A percentile compares a stretch with the other conserved stretches of the same genome.
Evolutionary conservation across 805 yeast genomes (phyloP).

Genomic region (Ogataea ramenticola): DNA sequence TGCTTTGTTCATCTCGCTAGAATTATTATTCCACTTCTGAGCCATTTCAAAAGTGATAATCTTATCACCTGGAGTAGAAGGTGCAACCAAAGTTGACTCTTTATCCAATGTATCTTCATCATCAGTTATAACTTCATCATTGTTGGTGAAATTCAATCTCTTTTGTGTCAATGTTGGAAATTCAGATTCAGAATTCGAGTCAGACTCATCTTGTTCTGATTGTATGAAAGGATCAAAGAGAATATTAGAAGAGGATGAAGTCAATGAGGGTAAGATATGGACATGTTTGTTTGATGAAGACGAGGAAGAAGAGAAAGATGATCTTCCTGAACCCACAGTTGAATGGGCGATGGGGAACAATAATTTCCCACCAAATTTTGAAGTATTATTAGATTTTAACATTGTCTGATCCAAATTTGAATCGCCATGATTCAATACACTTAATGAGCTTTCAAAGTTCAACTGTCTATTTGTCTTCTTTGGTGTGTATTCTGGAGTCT

Average conservation of each 20-base stretch:
- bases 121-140: neutral
- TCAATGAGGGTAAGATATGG: neutral
- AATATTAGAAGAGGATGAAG: neutral
- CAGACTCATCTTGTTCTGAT: constrained; percentile 10
- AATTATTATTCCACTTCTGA: constrained; percentile 17
- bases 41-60: constrained; percentile 27
- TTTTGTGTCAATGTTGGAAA: neutral
- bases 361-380: constrained; percentile 2
- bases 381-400: neutral
- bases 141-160: constrained; percentile 3
- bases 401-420: neutral
- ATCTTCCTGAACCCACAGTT: constrained; percentile 24
- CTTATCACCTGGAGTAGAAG: constrained; percentile 31
- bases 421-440: neutral
- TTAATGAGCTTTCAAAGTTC: neutral
- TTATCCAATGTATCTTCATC: constrained; percentile 2
- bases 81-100: too few species aligned
- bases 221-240: constrained; percentile 6
- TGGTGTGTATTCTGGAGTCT: neutral
- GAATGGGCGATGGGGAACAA: constrained; percentile 24
- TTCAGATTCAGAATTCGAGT: neutral
- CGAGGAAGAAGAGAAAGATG: too few species aligned
- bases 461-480: neutral
- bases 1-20: neutral
- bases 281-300: neutral